Evolutionary conservation across 75 land plant species (phyloP).

Genomic region (Pinus tabuliformis): DNA sequence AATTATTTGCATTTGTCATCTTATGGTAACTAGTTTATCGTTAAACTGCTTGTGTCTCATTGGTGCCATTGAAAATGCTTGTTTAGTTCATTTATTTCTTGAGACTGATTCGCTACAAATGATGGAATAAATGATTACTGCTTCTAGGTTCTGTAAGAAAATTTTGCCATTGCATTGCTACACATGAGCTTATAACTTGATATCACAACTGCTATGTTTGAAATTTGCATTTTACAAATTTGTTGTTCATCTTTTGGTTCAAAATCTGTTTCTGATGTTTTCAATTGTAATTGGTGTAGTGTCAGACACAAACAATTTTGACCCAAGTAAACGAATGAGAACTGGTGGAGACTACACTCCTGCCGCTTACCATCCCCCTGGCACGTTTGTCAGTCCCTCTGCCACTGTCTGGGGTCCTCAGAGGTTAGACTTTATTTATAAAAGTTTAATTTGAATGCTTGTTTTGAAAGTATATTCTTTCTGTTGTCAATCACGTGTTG

Average conservation of each 20-base stretch:
- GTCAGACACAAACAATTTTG: slow-evolving; percentile 59
- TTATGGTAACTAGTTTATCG: not conserved
- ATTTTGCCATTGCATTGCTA: not conserved
- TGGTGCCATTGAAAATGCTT: not conserved
- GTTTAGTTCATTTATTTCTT: not conserved
- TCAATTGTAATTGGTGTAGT: slow-evolving; percentile 43
- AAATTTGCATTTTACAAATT: not conserved
- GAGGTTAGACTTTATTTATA: slow-evolving; percentile 31
- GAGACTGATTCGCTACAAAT: no score
- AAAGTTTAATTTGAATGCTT: not conserved
- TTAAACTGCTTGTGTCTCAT: not conserved
- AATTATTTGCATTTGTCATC: no score
- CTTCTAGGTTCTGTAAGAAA: not conserved
- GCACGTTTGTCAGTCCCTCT: slow-evolving; percentile 72
- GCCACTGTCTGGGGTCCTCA: slow-evolving; percentile 94
- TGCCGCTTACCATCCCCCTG: slow-evolving; percentile 70
- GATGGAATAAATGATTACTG: no score
- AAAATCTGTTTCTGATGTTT: slow-evolving; percentile 5
- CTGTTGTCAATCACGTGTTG: not conserved
- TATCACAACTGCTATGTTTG: not conserved
- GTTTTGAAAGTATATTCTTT: slow-evolving; percentile 5
- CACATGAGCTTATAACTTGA: not conserved
- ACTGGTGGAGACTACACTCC: slow-evolving; percentile 92
- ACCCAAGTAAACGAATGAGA: slow-evolving; percentile 86
- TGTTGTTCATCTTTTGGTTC: not conserved